Conservation (phyloP, 2,329 filamentous ascomycete genomes). For the Alternaria postmessia region DNA sequence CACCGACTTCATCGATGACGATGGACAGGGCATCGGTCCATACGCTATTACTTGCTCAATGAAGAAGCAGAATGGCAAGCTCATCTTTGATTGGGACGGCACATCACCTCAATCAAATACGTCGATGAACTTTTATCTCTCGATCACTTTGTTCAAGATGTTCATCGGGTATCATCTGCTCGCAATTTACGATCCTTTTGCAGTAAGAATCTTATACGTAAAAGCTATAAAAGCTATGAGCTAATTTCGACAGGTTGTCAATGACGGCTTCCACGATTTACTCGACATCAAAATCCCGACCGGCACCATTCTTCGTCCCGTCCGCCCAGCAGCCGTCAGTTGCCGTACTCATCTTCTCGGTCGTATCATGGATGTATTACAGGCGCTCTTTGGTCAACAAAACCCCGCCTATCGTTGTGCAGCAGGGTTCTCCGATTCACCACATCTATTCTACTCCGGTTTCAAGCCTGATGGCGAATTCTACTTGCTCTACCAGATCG, state of each 20-base stretch:
- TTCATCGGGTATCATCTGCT: constrained; percentile 60
- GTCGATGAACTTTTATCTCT: constrained; percentile 60
- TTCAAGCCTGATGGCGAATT: constrained; percentile 59
- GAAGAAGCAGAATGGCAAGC: constrained; percentile 54
- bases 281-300: constrained; percentile 58
- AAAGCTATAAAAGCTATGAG: neutral
- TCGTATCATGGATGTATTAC: constrained; percentile 59
- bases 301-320: constrained; percentile 57
- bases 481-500: constrained; percentile 61
- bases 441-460: constrained; percentile 61
- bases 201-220: constrained; percentile 23
- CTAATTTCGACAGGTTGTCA: constrained; percentile 47
- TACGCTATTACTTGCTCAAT: constrained; percentile 59
- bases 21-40: constrained; percentile 56
- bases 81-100: constrained; percentile 60
- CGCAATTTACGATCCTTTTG: constrained; percentile 59
- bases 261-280: constrained; percentile 61
- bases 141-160: constrained; percentile 61
- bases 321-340: constrained; percentile 58
- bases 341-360: constrained; percentile 60
- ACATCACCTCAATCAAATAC: constrained; percentile 58
- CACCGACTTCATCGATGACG: constrained; percentile 61
- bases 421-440: constrained; percentile 61
- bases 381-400: constrained; percentile 60
- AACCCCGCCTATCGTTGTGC: constrained; percentile 58